Conservation (phyloP, 2,329 filamentous ascomycete genomes). For the Chrysoporthe puriensis region DNA sequence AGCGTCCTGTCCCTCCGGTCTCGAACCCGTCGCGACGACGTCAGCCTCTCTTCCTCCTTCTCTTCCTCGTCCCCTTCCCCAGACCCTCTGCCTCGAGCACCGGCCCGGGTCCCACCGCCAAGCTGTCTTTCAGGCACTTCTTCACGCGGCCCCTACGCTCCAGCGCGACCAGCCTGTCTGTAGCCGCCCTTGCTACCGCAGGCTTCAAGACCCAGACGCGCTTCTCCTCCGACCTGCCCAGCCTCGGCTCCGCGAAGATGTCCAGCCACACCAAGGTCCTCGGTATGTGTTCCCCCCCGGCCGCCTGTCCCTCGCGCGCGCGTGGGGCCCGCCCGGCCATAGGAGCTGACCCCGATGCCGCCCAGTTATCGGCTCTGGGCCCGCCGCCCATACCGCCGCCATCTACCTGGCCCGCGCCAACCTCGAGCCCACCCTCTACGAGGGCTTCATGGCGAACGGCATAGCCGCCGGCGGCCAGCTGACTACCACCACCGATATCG, state of each 20-base stretch:
- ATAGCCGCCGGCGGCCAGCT: slow-evolving; percentile 95
- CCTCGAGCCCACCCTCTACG: slow-evolving; percentile 92
- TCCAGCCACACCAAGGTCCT: slow-evolving; percentile 80
- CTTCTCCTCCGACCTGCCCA: slow-evolving; percentile 41
- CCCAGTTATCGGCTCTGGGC: slow-evolving; percentile 85
- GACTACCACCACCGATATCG: slow-evolving; percentile 96
- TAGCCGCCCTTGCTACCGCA: slow-evolving; percentile 69
- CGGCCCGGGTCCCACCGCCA: slow-evolving; percentile 57
- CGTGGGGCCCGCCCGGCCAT: no score
- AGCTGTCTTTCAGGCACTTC: slow-evolving; percentile 84
- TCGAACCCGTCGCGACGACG: not conserved
- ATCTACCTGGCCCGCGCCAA: slow-evolving; percentile 95
- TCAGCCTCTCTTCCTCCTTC: not conserved
- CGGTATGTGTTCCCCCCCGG: slow-evolving; percentile 58
- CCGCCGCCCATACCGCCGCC: slow-evolving; percentile 95
- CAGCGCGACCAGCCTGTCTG: slow-evolving; percentile 71
- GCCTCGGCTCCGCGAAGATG: slow-evolving; percentile 65
- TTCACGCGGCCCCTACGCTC: slow-evolving; percentile 77
- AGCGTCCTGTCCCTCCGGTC: not conserved
- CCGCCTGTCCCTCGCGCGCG: not conserved
- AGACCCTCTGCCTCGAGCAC: not conserved
- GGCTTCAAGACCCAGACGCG: slow-evolving; percentile 58
- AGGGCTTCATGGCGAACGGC: slow-evolving; percentile 96
- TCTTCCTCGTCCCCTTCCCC: not conserved
- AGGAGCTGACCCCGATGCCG: slow-evolving; percentile 19